Percentiles rank a stretch among this genome's conserved stretches.
Conservation (phyloP, 345 rosid species). For the Populus tremula region DNA sequence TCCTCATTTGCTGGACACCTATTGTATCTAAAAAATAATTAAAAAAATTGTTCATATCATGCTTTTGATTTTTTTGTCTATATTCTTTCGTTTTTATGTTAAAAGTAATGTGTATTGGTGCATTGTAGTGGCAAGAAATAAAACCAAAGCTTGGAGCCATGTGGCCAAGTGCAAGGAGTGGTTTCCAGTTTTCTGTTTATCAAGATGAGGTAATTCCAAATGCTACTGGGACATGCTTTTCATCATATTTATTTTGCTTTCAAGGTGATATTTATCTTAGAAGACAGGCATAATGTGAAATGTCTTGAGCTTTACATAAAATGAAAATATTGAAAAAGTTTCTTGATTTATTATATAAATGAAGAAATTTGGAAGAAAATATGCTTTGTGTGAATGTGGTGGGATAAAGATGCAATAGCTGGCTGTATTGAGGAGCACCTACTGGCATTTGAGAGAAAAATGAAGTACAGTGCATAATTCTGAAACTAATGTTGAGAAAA, state of each 20-base stretch:
- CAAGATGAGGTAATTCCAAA: slow-evolving; percentile 72
- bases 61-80: background rate
- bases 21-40: background rate
- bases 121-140: slow-evolving; percentile 92
- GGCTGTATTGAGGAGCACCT: no score
- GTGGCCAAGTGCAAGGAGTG: slow-evolving; percentile 97
- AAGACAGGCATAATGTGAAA: no score
- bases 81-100: slow-evolving; percentile 8
- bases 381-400: no score
- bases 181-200: slow-evolving; percentile 82
- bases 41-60: background rate
- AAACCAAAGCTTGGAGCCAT: slow-evolving; percentile 85
- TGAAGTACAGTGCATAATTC: no score
- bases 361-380: no score
- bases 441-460: no score
- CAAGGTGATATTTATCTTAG: background rate
- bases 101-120: slow-evolving; percentile 20
- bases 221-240: background rate
- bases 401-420: no score
- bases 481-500: no score
- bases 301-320: no score
- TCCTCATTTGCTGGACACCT: background rate
- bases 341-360: no score
- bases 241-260: background rate
- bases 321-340: no score